These are phyloP conservation scores for Wickerhamiella allomyrinae DNA, from an alignment of 805 yeast genomes.

Conservation along the genomic window DNA sequence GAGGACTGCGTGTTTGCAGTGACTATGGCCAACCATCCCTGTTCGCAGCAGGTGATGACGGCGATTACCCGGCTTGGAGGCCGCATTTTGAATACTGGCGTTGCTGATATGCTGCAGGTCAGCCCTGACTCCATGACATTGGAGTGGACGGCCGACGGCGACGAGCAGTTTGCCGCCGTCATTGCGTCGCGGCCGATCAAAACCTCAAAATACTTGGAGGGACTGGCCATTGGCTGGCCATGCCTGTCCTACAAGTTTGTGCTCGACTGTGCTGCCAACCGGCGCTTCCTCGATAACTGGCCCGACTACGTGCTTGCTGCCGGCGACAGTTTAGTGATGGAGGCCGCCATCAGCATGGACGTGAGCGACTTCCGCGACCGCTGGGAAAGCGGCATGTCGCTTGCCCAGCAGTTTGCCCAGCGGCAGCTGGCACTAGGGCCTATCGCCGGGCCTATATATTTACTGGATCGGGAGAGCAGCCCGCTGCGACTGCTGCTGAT, in stretches of 20 bases:
- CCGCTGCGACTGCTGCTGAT: conserved; percentile 3
- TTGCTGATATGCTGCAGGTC: not conserved
- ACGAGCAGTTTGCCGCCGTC: conserved; percentile 46
- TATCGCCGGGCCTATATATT: conserved; percentile 14
- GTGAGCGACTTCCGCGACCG: conserved; percentile 12
- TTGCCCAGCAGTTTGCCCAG: conserved; percentile 18
- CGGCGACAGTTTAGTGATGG: conserved; percentile 43
- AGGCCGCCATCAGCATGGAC: conserved; percentile 18
- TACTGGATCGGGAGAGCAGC: conserved; percentile 3
- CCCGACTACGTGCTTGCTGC: conserved; percentile 50
- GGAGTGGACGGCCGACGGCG: not conserved
- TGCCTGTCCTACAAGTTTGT: conserved; percentile 47
- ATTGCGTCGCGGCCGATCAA: conserved; percentile 45
- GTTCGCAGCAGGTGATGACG: not conserved
- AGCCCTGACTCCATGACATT: not conserved
- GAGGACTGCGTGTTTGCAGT: conserved; percentile 2
- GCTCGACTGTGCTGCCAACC: conserved; percentile 31
- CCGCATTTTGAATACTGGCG: not conserved
- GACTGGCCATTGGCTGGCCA: conserved; percentile 79
- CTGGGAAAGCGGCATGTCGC: conserved; percentile 12
- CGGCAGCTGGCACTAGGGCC: conserved; percentile 13
- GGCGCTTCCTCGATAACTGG: conserved; percentile 29
- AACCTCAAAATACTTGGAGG: conserved; percentile 63
- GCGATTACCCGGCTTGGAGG: not conserved
- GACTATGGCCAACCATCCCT: not conserved